Base-by-base conservation (phyloP, 2,329 filamentous ascomycete genomes). In the Grosmannia penicillata region DNA sequence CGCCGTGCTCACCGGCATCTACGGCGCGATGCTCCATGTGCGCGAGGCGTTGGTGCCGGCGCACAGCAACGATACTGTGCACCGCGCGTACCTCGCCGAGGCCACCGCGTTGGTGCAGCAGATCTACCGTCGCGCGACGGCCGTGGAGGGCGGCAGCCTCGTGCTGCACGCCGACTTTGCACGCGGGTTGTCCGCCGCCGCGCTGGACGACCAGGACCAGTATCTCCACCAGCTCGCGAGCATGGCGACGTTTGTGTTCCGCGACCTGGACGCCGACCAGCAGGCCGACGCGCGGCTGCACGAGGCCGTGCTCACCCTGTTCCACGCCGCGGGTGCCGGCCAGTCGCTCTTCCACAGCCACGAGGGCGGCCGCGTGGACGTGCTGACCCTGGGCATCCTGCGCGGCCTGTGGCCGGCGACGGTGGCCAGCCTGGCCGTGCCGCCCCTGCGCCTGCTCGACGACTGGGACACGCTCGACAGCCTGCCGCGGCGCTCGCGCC, bases 41-140 rank as follows among this genome's bases (percentile, higher is more conserved):
- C 49, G 48, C 13, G 63, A 66, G 33, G 63, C 64, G 8, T 66
- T 47, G 23, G 33, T 29, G 6, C 28, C 37, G 27, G n/a, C n/a
- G n/a, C n/a, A n/a, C n/a, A n/a, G n/a, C n/a, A n/a, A 36, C 28
- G 18, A 13, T 5, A 22, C 25, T 15, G 46, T 53, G 8, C 51
- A 50, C 10, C 42, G 41, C 22, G 43, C 49, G 4, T 65, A 62
- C 33, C 45, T 65, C n/a, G 51, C 60, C 6, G 50, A 61, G 23
- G 51, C 56, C 15, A 46, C 66, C 2, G 56, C 57, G 15, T 43
- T 62, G 9, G 52, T 57, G 10, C 52, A 57, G 13, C 49, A 55
- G 17, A 53, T 70, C 3, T 69, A 68, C 44, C 56, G 56, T 8
- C 54, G 56, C 15, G 56, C 59, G 5, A 63, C 60, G 2, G 14